Percentiles rank a stretch among this genome's conserved stretches.
Conservation (phyloP, 2,329 filamentous ascomycete species). For the Rasamsonia emersonii region DNA sequence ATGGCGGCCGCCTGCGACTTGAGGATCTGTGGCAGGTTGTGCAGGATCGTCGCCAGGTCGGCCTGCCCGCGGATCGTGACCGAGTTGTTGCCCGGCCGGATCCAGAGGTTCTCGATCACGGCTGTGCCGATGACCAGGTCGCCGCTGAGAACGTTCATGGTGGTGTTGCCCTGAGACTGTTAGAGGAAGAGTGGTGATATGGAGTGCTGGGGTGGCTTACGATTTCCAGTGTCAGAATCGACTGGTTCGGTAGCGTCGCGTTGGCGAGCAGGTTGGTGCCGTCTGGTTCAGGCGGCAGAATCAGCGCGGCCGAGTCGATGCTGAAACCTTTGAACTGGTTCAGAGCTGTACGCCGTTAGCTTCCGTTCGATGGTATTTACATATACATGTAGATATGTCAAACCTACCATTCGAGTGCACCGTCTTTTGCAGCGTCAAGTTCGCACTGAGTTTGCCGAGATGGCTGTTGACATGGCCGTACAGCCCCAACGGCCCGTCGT, state of each 20-base stretch:
- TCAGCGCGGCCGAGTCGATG: conserved; percentile 39
- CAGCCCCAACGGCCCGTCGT: conserved; percentile 18
- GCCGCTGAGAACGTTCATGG: conserved; percentile 43
- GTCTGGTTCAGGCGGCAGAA: conserved; percentile 33
- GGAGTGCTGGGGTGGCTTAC: conserved; percentile 10
- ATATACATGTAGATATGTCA: neutral
- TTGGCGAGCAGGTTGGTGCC: conserved; percentile 47
- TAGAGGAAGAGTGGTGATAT: neutral
- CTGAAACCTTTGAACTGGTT: conserved; percentile 44
- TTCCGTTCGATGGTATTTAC: neutral
- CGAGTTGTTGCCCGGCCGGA: conserved; percentile 47
- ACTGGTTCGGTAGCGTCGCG: conserved; percentile 50
- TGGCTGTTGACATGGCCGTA: conserved; percentile 20
- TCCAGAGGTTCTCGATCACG: conserved; percentile 41
- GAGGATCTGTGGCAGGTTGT: conserved; percentile 18
- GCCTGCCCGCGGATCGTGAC: conserved; percentile 41
- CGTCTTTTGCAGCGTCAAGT: conserved; percentile 27
- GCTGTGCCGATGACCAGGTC: conserved; percentile 41
- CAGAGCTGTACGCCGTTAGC: conserved; percentile 34
- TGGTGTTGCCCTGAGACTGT: conserved; percentile 39
- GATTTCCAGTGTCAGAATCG: conserved; percentile 46
- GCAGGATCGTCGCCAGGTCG: conserved; percentile 34
- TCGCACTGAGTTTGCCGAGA: conserved; percentile 24
- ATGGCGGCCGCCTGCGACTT: conserved; percentile 17
- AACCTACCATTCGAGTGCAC: conserved; percentile 25